phyloP scores from a whole-genome alignment of 306 rosid species.

The Coriaria nepalensis region DNA sequence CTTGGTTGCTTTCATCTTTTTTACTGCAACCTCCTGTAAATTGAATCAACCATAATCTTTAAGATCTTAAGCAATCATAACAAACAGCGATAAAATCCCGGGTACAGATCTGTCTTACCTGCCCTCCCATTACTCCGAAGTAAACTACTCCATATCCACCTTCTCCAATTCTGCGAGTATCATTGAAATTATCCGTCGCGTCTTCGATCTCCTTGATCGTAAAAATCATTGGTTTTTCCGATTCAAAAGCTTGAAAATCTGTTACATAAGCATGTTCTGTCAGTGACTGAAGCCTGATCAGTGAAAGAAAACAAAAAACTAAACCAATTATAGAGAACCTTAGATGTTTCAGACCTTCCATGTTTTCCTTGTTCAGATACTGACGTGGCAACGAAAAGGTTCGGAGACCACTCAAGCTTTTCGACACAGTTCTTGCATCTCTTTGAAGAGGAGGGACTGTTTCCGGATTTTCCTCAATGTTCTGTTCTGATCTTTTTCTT shows the following conservation, averaged over 20 bases:
- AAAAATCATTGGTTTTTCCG: constrained; percentile 47
- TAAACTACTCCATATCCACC: constrained; percentile 77
- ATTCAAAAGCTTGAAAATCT: constrained; percentile 42
- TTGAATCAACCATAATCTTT: constrained; percentile 15
- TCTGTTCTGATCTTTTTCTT: constrained; percentile 16
- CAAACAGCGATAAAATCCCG: constrained; percentile 1
- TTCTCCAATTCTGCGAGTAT: constrained; percentile 48
- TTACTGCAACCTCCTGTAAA: constrained; percentile 70
- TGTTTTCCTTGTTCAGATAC: constrained; percentile 15
- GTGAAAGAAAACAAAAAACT: too few relatives aligned
- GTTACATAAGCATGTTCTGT: constrained; percentile 13
- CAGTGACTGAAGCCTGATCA: constrained; percentile 4
- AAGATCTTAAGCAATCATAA: neutral
- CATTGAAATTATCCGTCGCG: constrained; percentile 52
- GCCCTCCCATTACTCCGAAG: constrained; percentile 43
- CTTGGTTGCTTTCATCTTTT: constrained; percentile 67
- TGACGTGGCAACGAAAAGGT: constrained; percentile 24
- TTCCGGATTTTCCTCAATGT: constrained; percentile 17
- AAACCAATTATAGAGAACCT: too few relatives aligned
- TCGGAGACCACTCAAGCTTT: constrained; percentile 20
- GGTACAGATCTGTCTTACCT: constrained; percentile 37
- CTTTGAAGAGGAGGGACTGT: too few relatives aligned
- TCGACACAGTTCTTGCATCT: constrained; percentile 23
- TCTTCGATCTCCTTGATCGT: constrained; percentile 49
- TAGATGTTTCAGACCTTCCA: constrained; percentile 52